Evolutionary conservation across 2,329 filamentous ascomycete species (phyloP), one percentile per base, ranked within the genome.

Genomic region (Calonectria hawksworthii): DNA sequence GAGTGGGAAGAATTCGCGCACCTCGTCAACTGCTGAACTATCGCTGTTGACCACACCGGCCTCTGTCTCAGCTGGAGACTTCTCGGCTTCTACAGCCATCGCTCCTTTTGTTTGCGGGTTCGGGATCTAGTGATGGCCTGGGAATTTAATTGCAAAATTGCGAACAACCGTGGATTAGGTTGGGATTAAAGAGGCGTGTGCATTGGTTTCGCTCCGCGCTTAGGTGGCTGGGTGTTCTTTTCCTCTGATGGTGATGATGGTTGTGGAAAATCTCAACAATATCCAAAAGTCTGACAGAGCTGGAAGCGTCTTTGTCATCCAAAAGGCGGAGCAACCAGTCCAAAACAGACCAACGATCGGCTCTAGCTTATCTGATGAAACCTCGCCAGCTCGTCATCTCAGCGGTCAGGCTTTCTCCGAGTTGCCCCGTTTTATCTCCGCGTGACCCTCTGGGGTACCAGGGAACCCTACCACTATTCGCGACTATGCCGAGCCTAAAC

Each of bases 391-490:
- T 34, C 30, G 52, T 23, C 28, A 32, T 56, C 30, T 21, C 18
- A 21, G 30, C 52, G 13, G 23, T 56, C 52, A 34, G 21, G 16
- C 21, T 21, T 54, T 56, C 30, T 6, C 52, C 52, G 52, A 56
- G 52, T 3, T 56, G 2, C 30, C 18, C 52, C 21, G 52, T 54
- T 32, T 56, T 56, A 56, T 56, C 30, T 56, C 52, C 52, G 30
- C 28, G 7, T n/a, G 52, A 47, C 44, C 21, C 5, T 47, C 6
- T n/a, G 11, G 79, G 79, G 26, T 80, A 79, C 52, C 78, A 78
- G 28, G 80, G 70, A 79, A 80, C 79, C 59, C 80, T 76, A 28
- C 80, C 72, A 23, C 44, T 13, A 21, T 47, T 47, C 5, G 9
- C 44, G 44, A 47, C 44, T 47, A n/a, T 10, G 44, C 10, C 5